These are phyloP conservation scores for Penicillium sp. DNA, from an alignment of 2,329 filamentous ascomycete species.

Conservation along the genomic window DNA sequence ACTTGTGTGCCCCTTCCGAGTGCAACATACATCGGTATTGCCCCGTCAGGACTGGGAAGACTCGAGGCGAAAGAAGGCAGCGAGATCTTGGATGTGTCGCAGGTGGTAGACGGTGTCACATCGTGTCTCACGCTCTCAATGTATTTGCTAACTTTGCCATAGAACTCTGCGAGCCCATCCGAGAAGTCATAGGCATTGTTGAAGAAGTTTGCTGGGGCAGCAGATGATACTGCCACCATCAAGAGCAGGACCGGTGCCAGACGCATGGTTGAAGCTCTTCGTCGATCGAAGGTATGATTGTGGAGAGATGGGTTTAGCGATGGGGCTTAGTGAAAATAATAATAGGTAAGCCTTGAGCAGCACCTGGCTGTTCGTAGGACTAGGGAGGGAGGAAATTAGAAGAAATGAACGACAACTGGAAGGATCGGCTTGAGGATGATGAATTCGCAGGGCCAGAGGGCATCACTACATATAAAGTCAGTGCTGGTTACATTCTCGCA, in stretches of 20 bases:
- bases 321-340: not conserved
- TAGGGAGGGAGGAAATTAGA: not conserved
- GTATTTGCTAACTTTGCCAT: constrained; percentile 37
- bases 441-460: constrained; percentile 9
- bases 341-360: constrained; percentile 9
- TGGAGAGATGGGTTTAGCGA: not conserved
- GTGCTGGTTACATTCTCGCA: constrained; percentile 9
- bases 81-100: constrained; percentile 32
- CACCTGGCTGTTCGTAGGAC: constrained; percentile 8
- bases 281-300: constrained; percentile 9
- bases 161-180: constrained; percentile 39
- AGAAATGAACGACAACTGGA: constrained; percentile 12
- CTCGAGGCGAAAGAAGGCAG: constrained; percentile 51
- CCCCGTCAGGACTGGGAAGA: constrained; percentile 58
- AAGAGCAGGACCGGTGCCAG: constrained; percentile 27
- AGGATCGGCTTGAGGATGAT: constrained; percentile 12
- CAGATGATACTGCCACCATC: constrained; percentile 31
- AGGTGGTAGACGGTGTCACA: constrained; percentile 21
- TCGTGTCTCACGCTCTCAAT: constrained; percentile 30
- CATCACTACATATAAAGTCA: constrained; percentile 20
- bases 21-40: constrained; percentile 69
- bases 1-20: constrained; percentile 73
- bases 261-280: constrained; percentile 19
- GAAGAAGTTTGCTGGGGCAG: constrained; percentile 33
- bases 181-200: constrained; percentile 37